A percentile compares a stretch with the other conserved stretches of the same genome.
Evolutionary conservation across 2,329 filamentous ascomycete genomes (phyloP).

Genomic region (Aspergillus sergii): DNA sequence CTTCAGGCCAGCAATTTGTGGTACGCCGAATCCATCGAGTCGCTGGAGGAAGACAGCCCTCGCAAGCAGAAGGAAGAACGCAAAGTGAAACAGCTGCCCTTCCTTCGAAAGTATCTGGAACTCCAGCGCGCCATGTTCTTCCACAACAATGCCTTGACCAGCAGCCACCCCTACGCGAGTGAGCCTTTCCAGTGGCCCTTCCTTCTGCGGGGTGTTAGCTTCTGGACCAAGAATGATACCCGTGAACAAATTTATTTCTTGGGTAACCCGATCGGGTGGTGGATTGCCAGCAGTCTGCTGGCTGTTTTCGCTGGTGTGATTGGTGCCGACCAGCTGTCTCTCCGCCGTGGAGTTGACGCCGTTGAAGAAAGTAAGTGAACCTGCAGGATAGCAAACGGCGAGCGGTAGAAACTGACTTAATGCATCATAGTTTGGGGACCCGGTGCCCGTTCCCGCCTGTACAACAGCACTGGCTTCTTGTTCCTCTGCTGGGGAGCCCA

Average conservation of each 20-base stretch:
- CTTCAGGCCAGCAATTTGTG: constrained; percentile 89
- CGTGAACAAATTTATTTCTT: constrained; percentile 98
- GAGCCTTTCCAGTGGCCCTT: constrained; percentile 98
- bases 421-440: constrained; percentile 43
- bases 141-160: constrained; percentile 97
- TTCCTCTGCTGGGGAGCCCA: constrained; percentile 98
- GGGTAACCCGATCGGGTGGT: constrained; percentile 96
- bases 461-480: constrained; percentile 99
- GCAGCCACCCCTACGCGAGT: constrained; percentile 93
- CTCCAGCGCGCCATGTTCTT: constrained; percentile 98
- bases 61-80: constrained; percentile 76
- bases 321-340: constrained; percentile 87
- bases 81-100: constrained; percentile 80
- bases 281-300: constrained; percentile 87
- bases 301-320: constrained; percentile 93
- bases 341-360: constrained; percentile 89
- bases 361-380: constrained; percentile 81
- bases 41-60: constrained; percentile 68
- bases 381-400: not conserved
- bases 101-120: constrained; percentile 93
- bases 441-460: constrained; percentile 89
- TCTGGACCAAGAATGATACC: constrained; percentile 97
- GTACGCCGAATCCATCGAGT: constrained; percentile 90
- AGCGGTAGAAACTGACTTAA: not conserved
- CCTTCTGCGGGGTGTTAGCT: constrained; percentile 93